Evolutionary conservation across 768 basidiomycete genomes (phyloP).

Genomic region (Gloeopeniophorella convolvens): DNA sequence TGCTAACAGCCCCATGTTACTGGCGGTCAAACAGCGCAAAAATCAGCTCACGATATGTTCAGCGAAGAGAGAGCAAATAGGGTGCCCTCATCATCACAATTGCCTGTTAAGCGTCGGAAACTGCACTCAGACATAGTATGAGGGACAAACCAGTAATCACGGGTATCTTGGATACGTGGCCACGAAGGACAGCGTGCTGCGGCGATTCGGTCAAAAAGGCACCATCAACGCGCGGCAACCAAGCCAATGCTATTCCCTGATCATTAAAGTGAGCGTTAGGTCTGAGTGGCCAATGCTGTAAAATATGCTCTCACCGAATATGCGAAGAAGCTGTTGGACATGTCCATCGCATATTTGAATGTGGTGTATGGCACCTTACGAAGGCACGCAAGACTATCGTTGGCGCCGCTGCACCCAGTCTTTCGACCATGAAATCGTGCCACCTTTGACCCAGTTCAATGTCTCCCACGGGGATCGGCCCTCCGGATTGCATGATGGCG

Average conservation of each 20-base stretch:
- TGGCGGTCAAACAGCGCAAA: neutral
- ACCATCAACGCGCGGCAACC: slow-evolving; percentile 26
- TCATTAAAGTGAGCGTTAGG: too few relatives aligned
- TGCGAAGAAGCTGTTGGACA: slow-evolving; percentile 27
- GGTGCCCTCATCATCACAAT: slow-evolving; percentile 57
- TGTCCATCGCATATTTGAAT: slow-evolving; percentile 30
- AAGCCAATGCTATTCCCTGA: slow-evolving; percentile 24
- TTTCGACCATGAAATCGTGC: slow-evolving; percentile 37
- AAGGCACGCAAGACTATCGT: slow-evolving; percentile 39
- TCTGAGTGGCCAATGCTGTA: too few relatives aligned
- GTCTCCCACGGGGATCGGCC: slow-evolving; percentile 29
- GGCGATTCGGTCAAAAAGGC: slow-evolving; percentile 23
- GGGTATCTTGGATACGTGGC: slow-evolving; percentile 21
- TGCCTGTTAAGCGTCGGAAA: slow-evolving; percentile 31
- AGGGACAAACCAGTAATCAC: slow-evolving; percentile 21
- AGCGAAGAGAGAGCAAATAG: slow-evolving; percentile 25
- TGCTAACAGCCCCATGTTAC: neutral
- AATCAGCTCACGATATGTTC: slow-evolving; percentile 28
- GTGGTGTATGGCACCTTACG: slow-evolving; percentile 30
- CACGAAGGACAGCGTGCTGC: slow-evolving; percentile 19
- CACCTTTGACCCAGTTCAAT: slow-evolving; percentile 27
- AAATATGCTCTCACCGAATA: slow-evolving; percentile 27
- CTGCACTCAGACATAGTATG: neutral
- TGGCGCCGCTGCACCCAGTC: slow-evolving; percentile 31
- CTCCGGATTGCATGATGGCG: slow-evolving; percentile 41